A percentile compares a stretch with the other conserved stretches of the same genome.
Evolutionary conservation across 495 filamentous ascomycete genomes (phyloP).

Genomic region (Beverwykella pulmonaria): DNA sequence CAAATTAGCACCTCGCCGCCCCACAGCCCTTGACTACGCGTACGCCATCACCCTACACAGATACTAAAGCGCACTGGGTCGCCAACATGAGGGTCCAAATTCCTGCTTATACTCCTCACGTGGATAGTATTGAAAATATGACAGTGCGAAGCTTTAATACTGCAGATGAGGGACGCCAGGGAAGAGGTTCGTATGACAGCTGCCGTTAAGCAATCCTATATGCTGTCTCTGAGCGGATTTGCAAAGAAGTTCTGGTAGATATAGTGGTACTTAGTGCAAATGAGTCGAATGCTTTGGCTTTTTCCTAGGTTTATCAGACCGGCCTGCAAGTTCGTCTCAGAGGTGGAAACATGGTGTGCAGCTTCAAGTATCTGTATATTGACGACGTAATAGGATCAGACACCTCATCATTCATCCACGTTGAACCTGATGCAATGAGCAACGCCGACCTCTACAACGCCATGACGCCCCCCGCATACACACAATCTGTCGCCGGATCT

Average conservation of each 20-base stretch:
- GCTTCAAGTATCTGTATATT: no score
- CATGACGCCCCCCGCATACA: conserved; percentile 20
- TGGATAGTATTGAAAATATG: background rate
- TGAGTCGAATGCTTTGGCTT: no score
- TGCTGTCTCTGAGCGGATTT: no score
- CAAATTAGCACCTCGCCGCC: background rate
- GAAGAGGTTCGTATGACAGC: background rate
- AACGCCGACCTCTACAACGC: conserved; percentile 15
- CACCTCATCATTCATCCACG: conserved; percentile 5
- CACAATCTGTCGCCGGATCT: conserved; percentile 1
- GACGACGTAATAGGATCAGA: background rate
- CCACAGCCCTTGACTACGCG: background rate
- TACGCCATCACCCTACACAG: background rate
- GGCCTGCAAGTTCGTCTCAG: no score
- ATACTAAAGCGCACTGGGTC: background rate
- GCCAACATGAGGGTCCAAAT: background rate
- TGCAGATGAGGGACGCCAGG: background rate
- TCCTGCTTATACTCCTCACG: background rate
- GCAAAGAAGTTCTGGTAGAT: no score
- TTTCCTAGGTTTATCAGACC: no score
- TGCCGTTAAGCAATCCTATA: no score
- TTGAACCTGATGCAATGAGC: background rate
- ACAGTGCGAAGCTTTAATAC: background rate
- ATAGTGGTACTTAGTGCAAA: no score
- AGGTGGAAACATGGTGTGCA: no score